Conservation (phyloP, 805 yeast species). For the Zygosaccharomyces lentus region DNA sequence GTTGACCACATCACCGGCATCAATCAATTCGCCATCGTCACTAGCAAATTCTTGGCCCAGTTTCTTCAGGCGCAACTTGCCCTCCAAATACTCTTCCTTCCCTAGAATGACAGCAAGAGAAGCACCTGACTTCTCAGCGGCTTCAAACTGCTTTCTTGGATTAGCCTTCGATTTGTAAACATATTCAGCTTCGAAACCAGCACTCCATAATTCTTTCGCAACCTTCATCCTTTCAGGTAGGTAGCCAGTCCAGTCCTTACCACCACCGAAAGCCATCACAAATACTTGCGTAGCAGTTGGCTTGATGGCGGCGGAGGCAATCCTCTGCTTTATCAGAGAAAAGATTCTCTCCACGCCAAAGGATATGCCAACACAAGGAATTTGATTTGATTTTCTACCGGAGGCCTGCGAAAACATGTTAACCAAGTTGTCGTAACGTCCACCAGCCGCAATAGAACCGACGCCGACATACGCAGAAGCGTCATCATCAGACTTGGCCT, state of each 20-base stretch:
- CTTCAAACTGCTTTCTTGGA: slow-evolving; percentile 93
- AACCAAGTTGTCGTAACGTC: slow-evolving; percentile 93
- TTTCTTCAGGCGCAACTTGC: slow-evolving; percentile 78
- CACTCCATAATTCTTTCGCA: slow-evolving; percentile 78
- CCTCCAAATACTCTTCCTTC: slow-evolving; percentile 80
- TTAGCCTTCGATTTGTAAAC: slow-evolving; percentile 91
- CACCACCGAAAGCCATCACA: slow-evolving; percentile 98
- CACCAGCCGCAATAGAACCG: slow-evolving; percentile 98
- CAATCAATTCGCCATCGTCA: slow-evolving; percentile 80
- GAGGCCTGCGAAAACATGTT: slow-evolving; percentile 90
- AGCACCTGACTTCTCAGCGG: slow-evolving; percentile 93
- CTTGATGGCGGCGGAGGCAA: slow-evolving; percentile 56
- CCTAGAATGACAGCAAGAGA: slow-evolving; percentile 89
- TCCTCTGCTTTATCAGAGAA: slow-evolving; percentile 78
- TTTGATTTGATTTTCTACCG: slow-evolving; percentile 70
- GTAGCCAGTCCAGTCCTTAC: slow-evolving; percentile 92
- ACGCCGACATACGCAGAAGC: slow-evolving; percentile 96
- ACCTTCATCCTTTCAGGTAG: slow-evolving; percentile 86
- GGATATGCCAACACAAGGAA: slow-evolving; percentile 96
- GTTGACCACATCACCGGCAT: slow-evolving; percentile 53
- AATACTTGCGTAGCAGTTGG: slow-evolving; percentile 89
- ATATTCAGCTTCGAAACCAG: slow-evolving; percentile 87
- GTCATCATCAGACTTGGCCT: slow-evolving; percentile 44
- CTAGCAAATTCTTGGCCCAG: slow-evolving; percentile 85
- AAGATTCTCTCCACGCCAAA: slow-evolving; percentile 96